Percentiles rank a stretch among this genome's conserved stretches.
Evolutionary conservation across 108 stramenopile genomes (phyloP).

Genomic region (Bacterosira constricta): DNA sequence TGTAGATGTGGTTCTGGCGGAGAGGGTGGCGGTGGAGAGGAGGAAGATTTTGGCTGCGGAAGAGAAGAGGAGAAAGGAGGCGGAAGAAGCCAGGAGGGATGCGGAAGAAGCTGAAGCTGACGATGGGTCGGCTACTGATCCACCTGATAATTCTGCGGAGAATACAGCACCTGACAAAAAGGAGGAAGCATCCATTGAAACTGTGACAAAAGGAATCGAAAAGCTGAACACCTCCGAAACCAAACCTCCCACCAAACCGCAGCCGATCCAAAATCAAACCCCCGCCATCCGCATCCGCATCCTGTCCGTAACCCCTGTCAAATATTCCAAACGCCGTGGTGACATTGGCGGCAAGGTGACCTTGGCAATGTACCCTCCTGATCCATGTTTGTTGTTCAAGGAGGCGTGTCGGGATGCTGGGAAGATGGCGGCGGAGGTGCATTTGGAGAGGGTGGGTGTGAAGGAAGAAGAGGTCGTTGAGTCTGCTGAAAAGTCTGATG

Average conservation of each 20-base stretch:
- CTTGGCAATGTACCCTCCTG: slow-evolving; percentile 42
- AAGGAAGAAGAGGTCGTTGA: not conserved
- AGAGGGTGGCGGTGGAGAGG: slow-evolving; percentile 21
- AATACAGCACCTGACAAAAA: not conserved
- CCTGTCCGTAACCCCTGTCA: slow-evolving; percentile 43
- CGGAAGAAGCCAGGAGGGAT: not conserved
- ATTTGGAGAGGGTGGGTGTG: not conserved
- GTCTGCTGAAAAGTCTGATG: not conserved
- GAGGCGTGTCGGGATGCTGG: slow-evolving; percentile 40
- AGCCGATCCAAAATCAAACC: not conserved
- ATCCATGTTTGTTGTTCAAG: slow-evolving; percentile 44
- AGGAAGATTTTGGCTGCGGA: slow-evolving; percentile 5
- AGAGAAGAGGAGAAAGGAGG: slow-evolving; percentile 16
- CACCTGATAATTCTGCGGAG: not conserved
- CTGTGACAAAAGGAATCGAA: slow-evolving; percentile 17
- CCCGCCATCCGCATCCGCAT: slow-evolving; percentile 37
- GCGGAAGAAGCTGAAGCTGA: not conserved
- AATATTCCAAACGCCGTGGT: slow-evolving; percentile 48
- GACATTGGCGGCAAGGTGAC: slow-evolving; percentile 36
- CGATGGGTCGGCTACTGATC: not conserved
- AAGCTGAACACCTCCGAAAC: slow-evolving; percentile 21
- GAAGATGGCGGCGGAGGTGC: slow-evolving; percentile 24
- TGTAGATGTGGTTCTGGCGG: slow-evolving; percentile 17
- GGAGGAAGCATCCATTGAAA: slow-evolving; percentile 1
- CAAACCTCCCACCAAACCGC: not conserved